Evolutionary conservation across 768 basidiomycete species (phyloP), one percentile per base, ranked within the genome.

Genomic region (Rhodotorula toruloides): DNA sequence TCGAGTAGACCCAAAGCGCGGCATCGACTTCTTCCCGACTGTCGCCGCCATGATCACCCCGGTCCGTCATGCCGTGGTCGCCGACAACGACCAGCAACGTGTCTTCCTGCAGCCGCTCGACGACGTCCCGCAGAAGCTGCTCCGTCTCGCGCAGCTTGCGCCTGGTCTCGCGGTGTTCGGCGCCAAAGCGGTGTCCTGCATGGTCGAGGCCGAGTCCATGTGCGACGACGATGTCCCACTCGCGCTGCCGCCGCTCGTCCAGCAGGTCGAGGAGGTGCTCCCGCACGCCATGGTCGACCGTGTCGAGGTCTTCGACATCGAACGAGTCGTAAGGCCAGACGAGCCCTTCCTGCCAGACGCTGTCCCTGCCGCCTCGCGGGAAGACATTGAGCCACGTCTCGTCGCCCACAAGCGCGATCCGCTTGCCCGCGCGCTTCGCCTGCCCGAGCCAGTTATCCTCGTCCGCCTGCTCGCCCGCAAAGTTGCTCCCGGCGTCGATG

Each of bases 171-270:
- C 86, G 84, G 72, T 92, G 88, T 60, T 89, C 86, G 0, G 94
- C 91, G 0, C 94, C 93, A 12, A 97, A 84, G 58, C 96, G 83
- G 75, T 99, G 94, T 1, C 96, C 96, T 46, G 87, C 91, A 76
- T 98, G 96, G 76, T 98, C 96, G 6, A 97, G 90, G 21, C 96
- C 96, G 32, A 99, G 83, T 72, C 91, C 88, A 73, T 98, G 96
- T 10, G 89, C 94, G 34, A 99, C 83, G 31, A 93, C 80, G 63
- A 97, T 84, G 77, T 92, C 90, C 84, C 94, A 97, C 5, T 73
- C 63, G 19, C 29, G 79, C 40, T 60, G 59, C 78, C 1, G 79
- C 77, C 25, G 74, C 63, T 44, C 82, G 78, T 49, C 44, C 9
- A 98, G 81, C 29, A 92, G 82, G 0, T 91, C 90, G 71, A 93